Percentiles rank a stretch among this genome's conserved stretches.
These are phyloP conservation scores for Suillus cothurnatus DNA, from an alignment of 768 basidiomycete species.

Conservation along the genomic window DNA sequence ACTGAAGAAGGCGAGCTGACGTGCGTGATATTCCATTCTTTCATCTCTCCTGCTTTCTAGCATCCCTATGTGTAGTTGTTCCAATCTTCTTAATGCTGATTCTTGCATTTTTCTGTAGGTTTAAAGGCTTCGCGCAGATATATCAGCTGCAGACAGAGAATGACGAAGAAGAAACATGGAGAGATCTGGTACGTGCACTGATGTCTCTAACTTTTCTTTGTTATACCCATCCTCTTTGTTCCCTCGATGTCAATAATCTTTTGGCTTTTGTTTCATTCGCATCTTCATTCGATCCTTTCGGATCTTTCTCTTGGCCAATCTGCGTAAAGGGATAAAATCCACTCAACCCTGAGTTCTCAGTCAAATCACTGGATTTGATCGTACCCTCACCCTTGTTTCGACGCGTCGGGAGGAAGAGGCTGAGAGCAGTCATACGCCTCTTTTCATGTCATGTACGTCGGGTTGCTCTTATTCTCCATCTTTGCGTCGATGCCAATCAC, in stretches of 20 bases:
- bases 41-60: slow-evolving; percentile 2
- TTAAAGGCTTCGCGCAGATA: slow-evolving; percentile 80
- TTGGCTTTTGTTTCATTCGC: neutral
- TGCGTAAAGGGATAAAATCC: slow-evolving; percentile 10
- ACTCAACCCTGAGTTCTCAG: slow-evolving; percentile 35
- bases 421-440: slow-evolving; percentile 20
- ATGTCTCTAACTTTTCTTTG: neutral
- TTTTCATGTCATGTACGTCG: neutral
- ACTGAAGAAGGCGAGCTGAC: slow-evolving; percentile 72
- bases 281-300: slow-evolving; percentile 1
- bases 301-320: slow-evolving; percentile 5
- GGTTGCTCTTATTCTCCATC: neutral
- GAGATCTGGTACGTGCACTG: slow-evolving; percentile 60
- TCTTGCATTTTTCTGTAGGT: slow-evolving; percentile 39
- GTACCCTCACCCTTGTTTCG: slow-evolving; percentile 58
- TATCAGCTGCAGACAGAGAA: slow-evolving; percentile 86
- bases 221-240: neutral
- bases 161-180: slow-evolving; percentile 85
- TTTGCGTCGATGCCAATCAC: neutral
- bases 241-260: neutral
- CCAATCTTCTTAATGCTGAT: neutral
- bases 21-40: slow-evolving; percentile 42
- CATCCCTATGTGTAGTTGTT: slow-evolving; percentile 1
- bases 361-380: slow-evolving; percentile 78
- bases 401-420: slow-evolving; percentile 55